Evolutionary conservation across 345 rosid species (phyloP).

Genomic region (Hirschfeldia incana): DNA sequence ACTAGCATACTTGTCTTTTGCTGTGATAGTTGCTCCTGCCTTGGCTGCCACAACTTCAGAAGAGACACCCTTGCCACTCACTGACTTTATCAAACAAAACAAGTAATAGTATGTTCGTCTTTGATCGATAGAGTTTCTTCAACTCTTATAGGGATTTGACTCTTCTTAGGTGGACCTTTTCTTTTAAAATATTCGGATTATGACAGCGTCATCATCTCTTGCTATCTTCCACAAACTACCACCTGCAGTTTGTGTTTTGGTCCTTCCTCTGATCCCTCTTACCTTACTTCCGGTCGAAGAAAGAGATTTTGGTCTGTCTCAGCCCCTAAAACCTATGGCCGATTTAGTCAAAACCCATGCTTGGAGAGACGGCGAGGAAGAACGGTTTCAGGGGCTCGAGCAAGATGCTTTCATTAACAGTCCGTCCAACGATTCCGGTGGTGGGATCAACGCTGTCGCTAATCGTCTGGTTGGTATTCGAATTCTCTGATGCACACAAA

Average conservation of each 20-base stretch:
- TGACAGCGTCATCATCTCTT: slow-evolving; percentile 41
- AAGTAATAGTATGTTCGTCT: not conserved
- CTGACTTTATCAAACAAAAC: not conserved
- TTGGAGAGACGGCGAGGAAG: slow-evolving; percentile 40
- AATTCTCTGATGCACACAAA: not conserved
- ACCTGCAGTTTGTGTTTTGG: slow-evolving; percentile 1
- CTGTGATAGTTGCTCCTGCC: too few relatives aligned
- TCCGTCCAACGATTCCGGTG: slow-evolving; percentile 28
- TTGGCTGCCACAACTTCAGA: too few relatives aligned
- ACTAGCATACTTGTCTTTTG: too few relatives aligned
- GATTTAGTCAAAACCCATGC: slow-evolving; percentile 38
- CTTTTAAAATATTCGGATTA: slow-evolving; percentile 3
- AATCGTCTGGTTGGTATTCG: slow-evolving; percentile 65
- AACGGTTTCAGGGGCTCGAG: slow-evolving; percentile 31
- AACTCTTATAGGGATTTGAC: too few relatives aligned
- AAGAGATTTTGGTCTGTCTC: slow-evolving; percentile 13
- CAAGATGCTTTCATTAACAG: slow-evolving; percentile 46
- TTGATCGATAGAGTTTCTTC: too few relatives aligned
- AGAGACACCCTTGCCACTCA: too few relatives aligned
- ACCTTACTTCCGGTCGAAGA: not conserved
- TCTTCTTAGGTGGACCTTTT: not conserved
- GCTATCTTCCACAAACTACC: slow-evolving; percentile 23
- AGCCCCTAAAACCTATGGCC: slow-evolving; percentile 34
- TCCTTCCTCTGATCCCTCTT: slow-evolving; percentile 24
- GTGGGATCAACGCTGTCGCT: slow-evolving; percentile 52